Base-by-base conservation (phyloP, 2,329 filamentous ascomycete species). In the Aureobasidium musti region DNA sequence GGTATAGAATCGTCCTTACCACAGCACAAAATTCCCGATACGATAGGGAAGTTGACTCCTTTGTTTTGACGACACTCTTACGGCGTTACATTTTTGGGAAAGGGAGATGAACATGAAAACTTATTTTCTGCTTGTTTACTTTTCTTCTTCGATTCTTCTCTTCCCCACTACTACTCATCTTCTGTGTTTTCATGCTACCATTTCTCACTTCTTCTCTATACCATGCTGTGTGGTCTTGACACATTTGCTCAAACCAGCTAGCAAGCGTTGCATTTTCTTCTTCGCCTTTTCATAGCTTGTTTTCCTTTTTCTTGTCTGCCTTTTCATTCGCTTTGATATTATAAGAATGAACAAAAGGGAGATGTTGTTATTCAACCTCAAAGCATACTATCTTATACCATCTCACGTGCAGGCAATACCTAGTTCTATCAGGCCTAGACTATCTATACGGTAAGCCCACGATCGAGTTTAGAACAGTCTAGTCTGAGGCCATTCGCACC, bases 21-120 rank as follows among this genome's bases (percentile, higher is more conserved):
- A 30, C 57, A 21, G 49, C 14, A 49, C 23, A 47, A 61, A 28
- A 39, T 43, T n/a, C 26, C 28, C 5, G 14, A 30, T n/a, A 8
- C 37, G 26, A 43, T 19, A 21, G 56, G 43, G 30, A 30, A 14
- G n/a, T 35, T 61, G 28, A 49, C 2, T n/a, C 35, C 49, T 49
- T 60, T 39, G 23, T 61, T 39, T 43, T 61, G 56, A 61, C 41
- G 57, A 61, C 39, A 35, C 35, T 39, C 13, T 49, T n/a, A 61
- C 43, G 41, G 57, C 57, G 57, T 49, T 61, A 47, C 57, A 61
- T 33, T 19, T 26, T 23, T 61, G 28, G 41, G 57, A 49, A 47
- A 49, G 28, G 41, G 41, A 61, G 57, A 47, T 35, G 57, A 49
- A 61, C 57, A 61, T 23, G 57, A 61, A 61, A 30, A 49, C n/a